Evolutionary conservation across 805 yeast genomes (phyloP), one percentile per base, ranked within the genome.

Genomic region (Cyberlindnera maritima): DNA sequence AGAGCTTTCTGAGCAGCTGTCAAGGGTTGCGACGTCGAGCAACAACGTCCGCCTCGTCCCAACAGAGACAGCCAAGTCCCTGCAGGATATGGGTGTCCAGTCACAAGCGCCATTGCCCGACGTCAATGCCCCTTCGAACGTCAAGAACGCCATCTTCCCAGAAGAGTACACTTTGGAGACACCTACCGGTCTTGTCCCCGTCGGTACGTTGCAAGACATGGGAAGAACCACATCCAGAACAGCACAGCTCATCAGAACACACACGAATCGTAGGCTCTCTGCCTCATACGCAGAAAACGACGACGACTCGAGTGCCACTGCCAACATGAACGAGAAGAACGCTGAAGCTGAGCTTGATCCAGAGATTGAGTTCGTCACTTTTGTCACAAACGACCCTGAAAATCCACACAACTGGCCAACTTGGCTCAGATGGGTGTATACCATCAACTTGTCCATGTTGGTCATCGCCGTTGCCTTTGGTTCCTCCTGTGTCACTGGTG

Each of bases 391-490:
- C 52, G 98, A 91, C 64, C 95, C 96, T 0, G 92, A 80, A 57
- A 91, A 91, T 66, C 97, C 97, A 25, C 84, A 83, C 60, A 90
- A 90, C 65, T 90, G 97, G 97, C 68, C 76, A 21, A 45, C 69
- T 28, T 55, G 57, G 53, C 45, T 64, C 19, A 79, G 80, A 61
- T 82, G 91, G 88, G 3, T 64, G 1, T 87, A 84, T 62, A 89
- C 97, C 0, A 62, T 85, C 26, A 53, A 82, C 10, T 70, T 88
- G 20, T 81, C 96, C 2, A 54, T 80, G 28, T 74, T 87, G 52
- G 97, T 91, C 42, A 83, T 91, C 47, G 79, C 89, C 59, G 96
- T 92, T 26, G 97, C 97, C 2, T 90, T 88, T 64, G 97, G 97
- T 35, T 88, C 96, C 4, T 85, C 97, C 2, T 85, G 92, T 62